Evolutionary conservation across 1,284 basidiomycete species (phyloP).

Genomic region (Gymnopus androsaceus): DNA sequence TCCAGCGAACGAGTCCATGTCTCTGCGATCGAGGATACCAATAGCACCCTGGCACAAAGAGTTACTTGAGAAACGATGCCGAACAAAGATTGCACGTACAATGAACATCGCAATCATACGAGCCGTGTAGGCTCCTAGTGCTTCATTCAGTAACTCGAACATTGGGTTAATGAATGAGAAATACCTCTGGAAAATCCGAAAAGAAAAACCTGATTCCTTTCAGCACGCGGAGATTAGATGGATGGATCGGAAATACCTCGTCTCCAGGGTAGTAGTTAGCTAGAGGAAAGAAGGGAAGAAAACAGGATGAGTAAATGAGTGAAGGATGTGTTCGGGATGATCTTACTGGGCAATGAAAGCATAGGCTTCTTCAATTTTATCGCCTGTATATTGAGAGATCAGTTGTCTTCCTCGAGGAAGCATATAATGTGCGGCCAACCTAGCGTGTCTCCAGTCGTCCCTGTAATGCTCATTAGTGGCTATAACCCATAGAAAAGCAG

Average conservation of each 20-base stretch:
- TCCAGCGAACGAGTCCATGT: slow-evolving; percentile 68
- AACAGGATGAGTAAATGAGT: neutral
- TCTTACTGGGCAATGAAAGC: slow-evolving; percentile 73
- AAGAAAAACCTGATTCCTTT: slow-evolving; percentile 56
- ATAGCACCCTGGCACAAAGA: slow-evolving; percentile 52
- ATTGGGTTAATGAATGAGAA: neutral
- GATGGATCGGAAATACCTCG: slow-evolving; percentile 44
- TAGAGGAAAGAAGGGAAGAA: too few relatives aligned
- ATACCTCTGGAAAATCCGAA: slow-evolving; percentile 72
- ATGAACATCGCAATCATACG: slow-evolving; percentile 72
- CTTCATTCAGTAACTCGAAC: neutral
- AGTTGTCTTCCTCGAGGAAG: neutral
- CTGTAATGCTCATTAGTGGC: slow-evolving; percentile 33
- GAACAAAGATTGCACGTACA: slow-evolving; percentile 39
- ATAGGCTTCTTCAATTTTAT: slow-evolving; percentile 74
- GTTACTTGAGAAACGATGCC: neutral
- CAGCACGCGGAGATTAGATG: neutral
- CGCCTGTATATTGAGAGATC: slow-evolving; percentile 36
- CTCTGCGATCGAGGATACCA: slow-evolving; percentile 61
- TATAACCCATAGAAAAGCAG: neutral
- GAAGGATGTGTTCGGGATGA: neutral
- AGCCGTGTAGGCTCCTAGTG: slow-evolving; percentile 69
- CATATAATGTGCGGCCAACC: slow-evolving; percentile 37
- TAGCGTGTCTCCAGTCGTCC: slow-evolving; percentile 58
- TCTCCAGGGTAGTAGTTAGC: slow-evolving; percentile 72